Evolutionary conservation across 1,284 basidiomycete species (phyloP).

Genomic region (Neolentinus lepideus): DNA sequence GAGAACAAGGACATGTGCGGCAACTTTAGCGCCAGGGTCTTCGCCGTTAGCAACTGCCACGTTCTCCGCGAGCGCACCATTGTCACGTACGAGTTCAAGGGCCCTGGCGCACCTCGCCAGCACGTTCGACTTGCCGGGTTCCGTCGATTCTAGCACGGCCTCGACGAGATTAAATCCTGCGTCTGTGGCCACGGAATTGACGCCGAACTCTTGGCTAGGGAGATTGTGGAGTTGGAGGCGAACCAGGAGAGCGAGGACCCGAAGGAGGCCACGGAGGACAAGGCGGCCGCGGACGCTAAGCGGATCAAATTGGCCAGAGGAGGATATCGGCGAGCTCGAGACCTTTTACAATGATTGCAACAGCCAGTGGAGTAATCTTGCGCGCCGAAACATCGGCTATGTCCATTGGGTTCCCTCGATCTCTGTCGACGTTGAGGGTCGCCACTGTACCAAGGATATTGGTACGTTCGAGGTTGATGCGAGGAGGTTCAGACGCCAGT

Average conservation of each 20-base stretch:
- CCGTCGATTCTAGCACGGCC: constrained; percentile 9
- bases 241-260: not conserved
- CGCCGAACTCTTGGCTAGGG: constrained; percentile 6
- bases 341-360: constrained; percentile 4
- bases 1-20: constrained; percentile 10
- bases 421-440: constrained; percentile 6
- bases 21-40: constrained; percentile 12
- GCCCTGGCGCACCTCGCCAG: constrained; percentile 7
- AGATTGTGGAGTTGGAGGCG: constrained; percentile 7
- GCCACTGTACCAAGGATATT: constrained; percentile 8
- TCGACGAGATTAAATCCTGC: constrained; percentile 11
- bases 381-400: constrained; percentile 3
- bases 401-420: constrained; percentile 10
- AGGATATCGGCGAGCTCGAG: constrained; percentile 4
- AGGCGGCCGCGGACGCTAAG: not conserved
- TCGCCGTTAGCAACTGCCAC: constrained; percentile 14
- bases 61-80: constrained; percentile 12
- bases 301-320: not conserved
- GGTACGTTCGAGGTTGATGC: constrained; percentile 3
- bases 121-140: constrained; percentile 9
- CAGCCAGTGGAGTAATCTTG: constrained; percentile 4
- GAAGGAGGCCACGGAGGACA: not conserved
- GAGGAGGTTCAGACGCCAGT: constrained; percentile 2
- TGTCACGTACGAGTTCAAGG: constrained; percentile 10
- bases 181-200: constrained; percentile 2